These are phyloP conservation scores for Corchorus capsularis DNA, from an alignment of 345 rosid species.

Conservation along the genomic window DNA sequence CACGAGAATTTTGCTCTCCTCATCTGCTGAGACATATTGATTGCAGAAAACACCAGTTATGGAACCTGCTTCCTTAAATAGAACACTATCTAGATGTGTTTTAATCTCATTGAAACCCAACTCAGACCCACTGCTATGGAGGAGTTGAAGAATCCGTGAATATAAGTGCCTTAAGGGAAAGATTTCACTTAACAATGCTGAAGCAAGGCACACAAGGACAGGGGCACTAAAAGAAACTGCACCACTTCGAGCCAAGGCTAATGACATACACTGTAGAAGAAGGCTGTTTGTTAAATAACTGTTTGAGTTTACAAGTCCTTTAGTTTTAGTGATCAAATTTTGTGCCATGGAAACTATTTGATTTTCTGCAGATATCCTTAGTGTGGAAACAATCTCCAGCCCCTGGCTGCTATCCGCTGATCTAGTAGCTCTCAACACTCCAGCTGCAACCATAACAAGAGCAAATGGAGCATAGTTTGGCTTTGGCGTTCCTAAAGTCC, in stretches of 20 bases:
- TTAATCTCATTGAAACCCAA: conserved; percentile 40
- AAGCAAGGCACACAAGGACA: conserved; percentile 60
- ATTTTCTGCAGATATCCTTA: conserved; percentile 63
- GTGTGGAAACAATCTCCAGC: conserved; percentile 40
- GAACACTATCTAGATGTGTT: conserved; percentile 56
- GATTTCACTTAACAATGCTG: conserved; percentile 66
- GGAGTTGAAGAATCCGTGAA: conserved; percentile 40
- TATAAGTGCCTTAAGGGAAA: conserved; percentile 65
- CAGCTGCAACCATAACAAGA: conserved; percentile 72
- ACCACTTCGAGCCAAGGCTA: conserved; percentile 83
- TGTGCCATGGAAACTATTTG: conserved; percentile 48
- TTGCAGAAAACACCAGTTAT: conserved; percentile 76
- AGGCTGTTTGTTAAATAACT: conserved; percentile 37
- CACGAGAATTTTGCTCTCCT: conserved; percentile 54
- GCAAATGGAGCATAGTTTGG: conserved; percentile 48
- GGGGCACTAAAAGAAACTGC: conserved; percentile 51
- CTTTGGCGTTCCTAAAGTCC: conserved; percentile 47
- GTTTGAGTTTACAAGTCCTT: conserved; percentile 27
- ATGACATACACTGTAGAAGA: conserved; percentile 60
- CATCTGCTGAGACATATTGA: conserved; percentile 66
- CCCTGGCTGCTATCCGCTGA: conserved; percentile 39
- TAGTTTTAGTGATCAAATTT: conserved; percentile 41
- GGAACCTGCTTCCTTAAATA: conserved; percentile 81
- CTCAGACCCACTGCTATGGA: conserved; percentile 29
- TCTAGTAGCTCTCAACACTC: conserved; percentile 67